Conservation (phyloP, 371 early-diverging fungal species). For the Mortierella sp. region DNA sequence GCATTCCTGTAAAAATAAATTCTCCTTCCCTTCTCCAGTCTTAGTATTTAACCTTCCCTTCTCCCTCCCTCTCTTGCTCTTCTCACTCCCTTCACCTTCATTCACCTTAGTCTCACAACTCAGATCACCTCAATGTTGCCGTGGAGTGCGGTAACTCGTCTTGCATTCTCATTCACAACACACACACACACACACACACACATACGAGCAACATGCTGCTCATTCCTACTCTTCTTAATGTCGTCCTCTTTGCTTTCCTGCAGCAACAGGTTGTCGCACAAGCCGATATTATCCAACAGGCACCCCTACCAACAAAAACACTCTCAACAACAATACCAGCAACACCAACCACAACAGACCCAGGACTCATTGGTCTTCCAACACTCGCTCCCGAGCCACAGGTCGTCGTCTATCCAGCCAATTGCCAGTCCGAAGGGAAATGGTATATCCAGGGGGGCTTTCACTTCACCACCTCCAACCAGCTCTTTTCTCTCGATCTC, state of each 20-base stretch:
- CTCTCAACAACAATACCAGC: neutral
- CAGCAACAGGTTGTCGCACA: neutral
- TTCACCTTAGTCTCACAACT: too few relatives aligned
- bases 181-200: neutral
- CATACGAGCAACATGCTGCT: neutral
- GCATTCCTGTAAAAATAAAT: neutral
- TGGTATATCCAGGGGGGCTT: conserved; percentile 40
- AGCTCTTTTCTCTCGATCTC: conserved; percentile 26
- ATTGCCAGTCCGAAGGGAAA: conserved; percentile 15
- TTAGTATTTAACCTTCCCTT: too few relatives aligned
- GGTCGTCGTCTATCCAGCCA: conserved; percentile 23
- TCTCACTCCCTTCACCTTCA: neutral
- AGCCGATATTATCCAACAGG: neutral
- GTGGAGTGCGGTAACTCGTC: neutral
- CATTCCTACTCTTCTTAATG: neutral
- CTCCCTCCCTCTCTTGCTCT: too few relatives aligned
- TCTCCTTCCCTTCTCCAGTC: neutral
- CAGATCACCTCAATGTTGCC: neutral
- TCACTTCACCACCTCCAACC: too few relatives aligned
- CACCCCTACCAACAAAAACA: neutral
- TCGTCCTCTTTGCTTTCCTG: neutral
- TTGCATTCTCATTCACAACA: neutral
- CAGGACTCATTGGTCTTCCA: conserved; percentile 10
- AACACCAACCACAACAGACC: neutral
- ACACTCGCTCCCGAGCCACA: neutral